These are phyloP conservation scores for Ophioceras dolichostomum DNA, from an alignment of 2,329 filamentous ascomycete genomes.

Conservation along the genomic window DNA sequence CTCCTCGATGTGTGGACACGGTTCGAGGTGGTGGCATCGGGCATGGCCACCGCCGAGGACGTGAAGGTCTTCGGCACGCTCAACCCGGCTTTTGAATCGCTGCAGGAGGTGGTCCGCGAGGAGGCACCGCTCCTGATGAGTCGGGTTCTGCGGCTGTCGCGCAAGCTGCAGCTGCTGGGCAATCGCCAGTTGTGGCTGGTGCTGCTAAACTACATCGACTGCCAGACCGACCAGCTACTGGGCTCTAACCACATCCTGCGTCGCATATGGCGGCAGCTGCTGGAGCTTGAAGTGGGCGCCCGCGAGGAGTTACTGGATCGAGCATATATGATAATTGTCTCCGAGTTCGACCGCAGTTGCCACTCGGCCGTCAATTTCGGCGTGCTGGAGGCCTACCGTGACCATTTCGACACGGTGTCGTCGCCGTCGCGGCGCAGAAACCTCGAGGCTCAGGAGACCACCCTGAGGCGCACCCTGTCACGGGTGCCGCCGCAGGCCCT, in stretches of 20 bases:
- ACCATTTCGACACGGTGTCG: constrained; percentile 2
- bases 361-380: constrained; percentile 1
- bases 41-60: constrained; percentile 11
- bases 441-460: constrained; percentile 1
- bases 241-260: constrained; percentile 16
- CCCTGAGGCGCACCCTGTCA: background rate
- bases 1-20: constrained; percentile 2
- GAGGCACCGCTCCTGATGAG: constrained; percentile 20
- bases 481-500: background rate
- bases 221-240: constrained; percentile 17
- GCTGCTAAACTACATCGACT: constrained; percentile 18
- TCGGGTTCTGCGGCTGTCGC: constrained; percentile 20
- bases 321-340: constrained; percentile 1
- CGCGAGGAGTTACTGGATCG: constrained; percentile 9
- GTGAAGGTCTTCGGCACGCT: constrained; percentile 18
- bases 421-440: constrained; percentile 1
- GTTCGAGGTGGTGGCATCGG: constrained; percentile 3
- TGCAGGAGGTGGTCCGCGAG: constrained; percentile 18
- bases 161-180: constrained; percentile 21
- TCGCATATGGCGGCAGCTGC: constrained; percentile 18
- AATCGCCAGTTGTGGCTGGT: constrained; percentile 18
- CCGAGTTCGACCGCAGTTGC: constrained; percentile 2
- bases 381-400: constrained; percentile 1
- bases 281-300: constrained; percentile 17
- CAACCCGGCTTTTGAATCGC: constrained; percentile 20